These are phyloP conservation scores for Diversispora epigaea DNA, from an alignment of 192 early-diverging fungal species.

Conservation along the genomic window DNA sequence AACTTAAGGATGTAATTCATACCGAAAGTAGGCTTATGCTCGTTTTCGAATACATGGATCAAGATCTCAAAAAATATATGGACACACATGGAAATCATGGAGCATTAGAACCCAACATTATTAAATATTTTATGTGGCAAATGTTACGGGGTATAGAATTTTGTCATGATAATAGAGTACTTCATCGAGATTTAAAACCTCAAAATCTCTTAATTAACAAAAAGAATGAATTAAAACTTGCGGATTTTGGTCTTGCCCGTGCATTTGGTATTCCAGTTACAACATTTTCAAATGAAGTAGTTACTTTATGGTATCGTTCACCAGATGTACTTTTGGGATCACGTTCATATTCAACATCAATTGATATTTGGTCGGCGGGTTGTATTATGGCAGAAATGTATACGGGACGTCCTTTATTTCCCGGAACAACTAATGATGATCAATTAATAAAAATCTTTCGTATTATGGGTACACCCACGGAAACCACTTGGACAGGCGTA, in stretches of 20 bases:
- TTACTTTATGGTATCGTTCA: conserved; percentile 96
- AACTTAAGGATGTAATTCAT: conserved; percentile 79
- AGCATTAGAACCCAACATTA: conserved; percentile 58
- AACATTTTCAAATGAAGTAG: conserved; percentile 97
- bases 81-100: conserved; percentile 68
- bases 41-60: conserved; percentile 87
- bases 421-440: conserved; percentile 80
- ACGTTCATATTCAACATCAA: conserved; percentile 89
- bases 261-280: conserved; percentile 85
- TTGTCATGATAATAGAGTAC: conserved; percentile 80
- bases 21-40: conserved; percentile 83
- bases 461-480: conserved; percentile 75
- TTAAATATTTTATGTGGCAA: conserved; percentile 84
- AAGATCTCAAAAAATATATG: conserved; percentile 87
- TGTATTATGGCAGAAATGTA: conserved; percentile 98
- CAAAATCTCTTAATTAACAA: conserved; percentile 83
- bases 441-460: conserved; percentile 80
- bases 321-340: conserved; percentile 97
- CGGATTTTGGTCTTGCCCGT: conserved; percentile 81
- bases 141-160: conserved; percentile 79
- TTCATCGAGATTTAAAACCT: conserved; percentile 85
- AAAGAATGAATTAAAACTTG: conserved; percentile 79
- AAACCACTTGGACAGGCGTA: conserved; percentile 74
- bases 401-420: conserved; percentile 75
- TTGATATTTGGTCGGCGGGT: conserved; percentile 97